phyloP scores from a whole-genome alignment of 176 grass and related monocot species.

The Areca catechu region DNA sequence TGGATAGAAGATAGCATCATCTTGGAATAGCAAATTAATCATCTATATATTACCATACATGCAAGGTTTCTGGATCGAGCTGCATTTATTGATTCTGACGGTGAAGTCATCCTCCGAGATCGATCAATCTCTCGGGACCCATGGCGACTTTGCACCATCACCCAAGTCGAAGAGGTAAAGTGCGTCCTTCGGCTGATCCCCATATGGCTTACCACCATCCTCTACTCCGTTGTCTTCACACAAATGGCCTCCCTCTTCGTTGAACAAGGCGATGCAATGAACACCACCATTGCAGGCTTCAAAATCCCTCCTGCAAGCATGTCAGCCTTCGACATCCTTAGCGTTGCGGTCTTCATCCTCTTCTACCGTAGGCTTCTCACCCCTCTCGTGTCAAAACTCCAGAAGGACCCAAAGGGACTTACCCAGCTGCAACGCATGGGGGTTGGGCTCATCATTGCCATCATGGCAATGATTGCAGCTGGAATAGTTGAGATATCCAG shows the following conservation, averaged over 20 bases:
- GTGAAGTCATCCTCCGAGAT: background rate
- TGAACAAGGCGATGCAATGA: constrained; percentile 84
- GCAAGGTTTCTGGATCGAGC: constrained; percentile 70
- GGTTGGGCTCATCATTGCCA: constrained; percentile 55
- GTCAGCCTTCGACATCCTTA: constrained; percentile 84
- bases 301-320: constrained; percentile 71
- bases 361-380: constrained; percentile 56
- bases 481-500: constrained; percentile 67
- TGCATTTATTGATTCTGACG: constrained; percentile 19
- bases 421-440: constrained; percentile 89
- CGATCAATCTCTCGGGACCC: constrained; percentile 26
- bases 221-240: constrained; percentile 95
- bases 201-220: constrained; percentile 96
- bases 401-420: constrained; percentile 19
- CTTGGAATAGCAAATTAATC: no score
- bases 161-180: constrained; percentile 94
- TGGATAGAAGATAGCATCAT: no score
- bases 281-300: constrained; percentile 43
- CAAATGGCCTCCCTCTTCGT: constrained; percentile 98
- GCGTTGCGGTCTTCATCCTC: constrained; percentile 65
- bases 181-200: constrained; percentile 72
- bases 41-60: background rate
- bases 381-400: constrained; percentile 39
- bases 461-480: constrained; percentile 64
- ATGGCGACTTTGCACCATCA: constrained; percentile 73